Evolutionary conservation across 257 asterid genomes (phyloP), one percentile per base, ranked within the genome.

Genomic region (Vinca minor): DNA sequence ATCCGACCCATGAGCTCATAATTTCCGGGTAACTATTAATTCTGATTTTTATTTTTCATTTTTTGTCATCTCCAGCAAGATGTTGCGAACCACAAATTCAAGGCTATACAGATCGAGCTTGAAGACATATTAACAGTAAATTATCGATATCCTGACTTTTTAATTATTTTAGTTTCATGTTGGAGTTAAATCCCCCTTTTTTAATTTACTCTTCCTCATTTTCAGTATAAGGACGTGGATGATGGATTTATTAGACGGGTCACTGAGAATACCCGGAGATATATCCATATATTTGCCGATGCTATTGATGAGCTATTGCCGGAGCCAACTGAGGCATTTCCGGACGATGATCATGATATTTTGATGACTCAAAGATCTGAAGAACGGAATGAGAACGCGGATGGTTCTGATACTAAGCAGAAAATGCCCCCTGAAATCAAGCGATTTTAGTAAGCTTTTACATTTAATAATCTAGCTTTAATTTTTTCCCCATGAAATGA

Each of bases 271-370:
- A 84, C 99, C 0, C 71, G 89, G 54, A 75, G 99, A 10, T 93
- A 89, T 70, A 77, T 89, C 67, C 91, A 85, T 41, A 71, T 93
- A 62, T 85, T 89, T 77, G 78, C 99, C 1, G 80, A 76, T 74
- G 95, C 97, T 11, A 83, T 89, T 60, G 99, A 93, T 62, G 95
- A 85, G 73, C 79, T 93, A n/a, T 73, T 89, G 88, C 99, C 99
- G 0, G 95, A 85, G 67, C 88, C 97, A 12, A 89, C 95, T 0
- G 99, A 93, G 81, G 87, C 79, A 52, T 81, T 84, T 63, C 82
- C 81, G n/a, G 97, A 92, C 0, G 98, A 92, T 28, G 98, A 92
- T 42, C 82, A 77, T 64, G 96, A 89, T 67, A 79, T 89, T 64
- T 73, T 89, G 69, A 87, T 87, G 97, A 84, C 92, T 3, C 97